Conservation (phyloP, 2,329 filamentous ascomycete genomes). For the Pyrenophora seminiperda region DNA sequence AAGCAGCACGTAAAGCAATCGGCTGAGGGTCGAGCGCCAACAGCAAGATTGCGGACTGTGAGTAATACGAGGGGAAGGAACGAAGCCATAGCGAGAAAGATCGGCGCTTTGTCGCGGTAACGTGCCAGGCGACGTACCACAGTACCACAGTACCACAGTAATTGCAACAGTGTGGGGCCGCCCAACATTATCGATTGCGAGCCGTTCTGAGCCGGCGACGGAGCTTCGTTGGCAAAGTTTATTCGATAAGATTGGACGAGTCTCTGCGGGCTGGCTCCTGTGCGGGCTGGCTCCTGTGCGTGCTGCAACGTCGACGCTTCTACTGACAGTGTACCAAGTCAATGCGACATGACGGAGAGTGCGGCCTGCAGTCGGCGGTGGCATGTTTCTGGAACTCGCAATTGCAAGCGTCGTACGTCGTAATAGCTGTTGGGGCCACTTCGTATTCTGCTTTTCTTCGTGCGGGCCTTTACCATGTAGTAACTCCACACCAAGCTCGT, state of each 20-base stretch:
- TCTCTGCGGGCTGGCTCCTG: neutral
- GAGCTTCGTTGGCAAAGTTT: conserved; percentile 9
- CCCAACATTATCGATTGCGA: conserved; percentile 28
- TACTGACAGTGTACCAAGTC: too few relatives aligned
- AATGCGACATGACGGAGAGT: conserved; percentile 15
- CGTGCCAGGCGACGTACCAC: conserved; percentile 9
- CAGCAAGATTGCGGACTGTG: neutral
- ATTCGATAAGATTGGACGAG: neutral
- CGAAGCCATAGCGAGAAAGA: conserved; percentile 8
- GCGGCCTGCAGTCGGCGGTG: conserved; percentile 19
- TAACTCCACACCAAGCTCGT: conserved; percentile 26
- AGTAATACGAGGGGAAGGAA: neutral
- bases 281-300: conserved; percentile 2
- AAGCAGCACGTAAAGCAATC: neutral
- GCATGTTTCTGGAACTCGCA: conserved; percentile 3
- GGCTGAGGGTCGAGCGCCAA: neutral
- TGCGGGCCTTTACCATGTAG: conserved; percentile 20
- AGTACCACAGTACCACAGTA: too few relatives aligned
- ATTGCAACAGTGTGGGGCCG: conserved; percentile 17
- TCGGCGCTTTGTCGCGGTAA: conserved; percentile 13
- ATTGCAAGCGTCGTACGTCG: too few relatives aligned
- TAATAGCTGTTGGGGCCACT: conserved; percentile 19
- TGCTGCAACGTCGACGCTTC: conserved; percentile 11
- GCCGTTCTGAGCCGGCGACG: conserved; percentile 18
- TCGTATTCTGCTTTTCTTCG: conserved; percentile 10